phyloP scores from a whole-genome alignment of 139 green algal species.

The Mesotaenium endlicherianum region DNA sequence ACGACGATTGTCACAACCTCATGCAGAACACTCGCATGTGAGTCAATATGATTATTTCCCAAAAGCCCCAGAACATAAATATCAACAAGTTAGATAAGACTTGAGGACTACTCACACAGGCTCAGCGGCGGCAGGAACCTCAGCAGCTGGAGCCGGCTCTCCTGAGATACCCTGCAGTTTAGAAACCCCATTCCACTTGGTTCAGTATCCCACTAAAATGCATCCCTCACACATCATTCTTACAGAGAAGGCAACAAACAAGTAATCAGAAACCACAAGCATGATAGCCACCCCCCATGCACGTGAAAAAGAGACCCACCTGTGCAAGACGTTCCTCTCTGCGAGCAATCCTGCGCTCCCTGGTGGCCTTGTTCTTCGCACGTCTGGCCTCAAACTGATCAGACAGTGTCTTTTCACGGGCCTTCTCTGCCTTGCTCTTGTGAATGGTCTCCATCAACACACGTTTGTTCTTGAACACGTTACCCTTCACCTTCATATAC shows the following conservation, averaged over 20 bases:
- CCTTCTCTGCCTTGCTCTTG: slow-evolving; percentile 98
- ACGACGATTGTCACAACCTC: too few species aligned
- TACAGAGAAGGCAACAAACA: neutral
- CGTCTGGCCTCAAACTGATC: slow-evolving; percentile 97
- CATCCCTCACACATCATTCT: neutral
- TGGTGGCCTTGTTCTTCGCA: slow-evolving; percentile 91
- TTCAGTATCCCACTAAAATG: neutral
- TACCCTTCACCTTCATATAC: slow-evolving; percentile 99
- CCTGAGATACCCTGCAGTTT: neutral
- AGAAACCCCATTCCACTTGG: neutral
- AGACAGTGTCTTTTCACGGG: slow-evolving; percentile 94
- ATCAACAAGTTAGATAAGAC: too few species aligned
- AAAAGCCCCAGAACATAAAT: too few species aligned
- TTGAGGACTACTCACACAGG: too few species aligned
- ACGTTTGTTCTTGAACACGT: slow-evolving; percentile 99
- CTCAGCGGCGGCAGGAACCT: too few species aligned
- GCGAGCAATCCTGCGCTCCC: slow-evolving; percentile 88
- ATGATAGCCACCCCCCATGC: neutral
- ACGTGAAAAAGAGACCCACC: neutral
- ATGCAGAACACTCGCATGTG: too few species aligned
- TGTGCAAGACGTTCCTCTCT: slow-evolving; percentile 88
- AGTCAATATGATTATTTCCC: too few species aligned
- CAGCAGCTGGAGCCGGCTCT: neutral
- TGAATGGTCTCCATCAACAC: slow-evolving; percentile 99
- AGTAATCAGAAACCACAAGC: neutral